Evolutionary conservation across 768 basidiomycete species (phyloP).

Genomic region (Pleurotus cornucopiae): DNA sequence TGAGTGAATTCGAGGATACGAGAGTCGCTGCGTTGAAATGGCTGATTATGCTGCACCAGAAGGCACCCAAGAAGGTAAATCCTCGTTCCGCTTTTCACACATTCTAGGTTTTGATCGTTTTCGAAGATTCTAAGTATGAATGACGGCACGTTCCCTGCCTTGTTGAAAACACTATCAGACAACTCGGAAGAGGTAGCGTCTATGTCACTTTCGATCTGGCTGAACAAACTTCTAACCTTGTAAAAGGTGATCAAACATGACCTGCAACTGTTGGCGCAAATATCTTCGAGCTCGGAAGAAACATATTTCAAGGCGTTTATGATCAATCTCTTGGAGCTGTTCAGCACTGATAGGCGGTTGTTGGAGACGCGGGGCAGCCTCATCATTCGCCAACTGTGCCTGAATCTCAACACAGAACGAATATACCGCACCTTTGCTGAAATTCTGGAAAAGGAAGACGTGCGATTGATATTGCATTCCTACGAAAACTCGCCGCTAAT

Average conservation of each 20-base stretch:
- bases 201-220: not conserved
- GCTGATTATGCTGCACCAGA: conserved; percentile 98
- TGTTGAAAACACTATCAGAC: conserved; percentile 94
- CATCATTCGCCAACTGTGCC: conserved; percentile 91
- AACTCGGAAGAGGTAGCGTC: conserved; percentile 81
- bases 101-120: not conserved
- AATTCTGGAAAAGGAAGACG: conserved; percentile 97
- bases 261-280: conserved; percentile 92
- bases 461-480: conserved; percentile 20
- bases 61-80: conserved; percentile 88
- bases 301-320: conserved; percentile 94
- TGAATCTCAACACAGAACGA: conserved; percentile 90
- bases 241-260: conserved; percentile 91
- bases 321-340: conserved; percentile 90
- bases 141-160: conserved; percentile 93
- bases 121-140: conserved; percentile 89
- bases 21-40: conserved; percentile 94
- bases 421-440: conserved; percentile 97
- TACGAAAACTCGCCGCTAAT: conserved; percentile 15
- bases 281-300: conserved; percentile 93
- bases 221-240: not conserved
- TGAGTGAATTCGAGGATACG: conserved; percentile 96
- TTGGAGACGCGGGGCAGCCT: conserved; percentile 91
- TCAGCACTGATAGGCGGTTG: conserved; percentile 89
- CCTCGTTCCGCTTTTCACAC: not conserved